Base-by-base conservation (phyloP, 2,329 filamentous ascomycete genomes). In the Emmonsiellopsis sp. region DNA sequence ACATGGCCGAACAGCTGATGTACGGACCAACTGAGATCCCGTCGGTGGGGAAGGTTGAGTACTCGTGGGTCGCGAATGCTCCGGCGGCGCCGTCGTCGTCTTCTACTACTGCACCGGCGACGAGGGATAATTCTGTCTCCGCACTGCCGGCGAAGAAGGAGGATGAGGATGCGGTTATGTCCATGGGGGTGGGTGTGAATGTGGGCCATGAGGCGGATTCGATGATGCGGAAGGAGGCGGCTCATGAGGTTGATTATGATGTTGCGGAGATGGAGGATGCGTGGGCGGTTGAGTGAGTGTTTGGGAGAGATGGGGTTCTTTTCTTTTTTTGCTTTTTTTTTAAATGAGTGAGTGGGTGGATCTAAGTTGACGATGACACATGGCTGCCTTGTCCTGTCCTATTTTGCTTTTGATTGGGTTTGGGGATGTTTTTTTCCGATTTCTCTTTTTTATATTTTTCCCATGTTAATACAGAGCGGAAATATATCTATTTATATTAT, bases 1-100 rank as follows among this genome's bases (percentile, higher is more conserved):
- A 70, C 58, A 70, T 78, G 47, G 81, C 78, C 4, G 80, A 84
- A 61, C 76, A 73, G 57, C 77, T 80, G 57, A 72, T 79, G 62
- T 72, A 73, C 54, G 67, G 74, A 7, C 61, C 72, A 0, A 65
- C 67, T 54, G 64, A 70, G 5, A 78, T 82, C 47, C 77, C 77
- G 1, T 70, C 73, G 2, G 69, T 81, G 6, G 78, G 77, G 32
- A 74, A 77, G 43, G 71, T 81, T 31, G 76, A 82, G 46, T 67
- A 82, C 42, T 68, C 71, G 2, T 84, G 81, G 81, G 66, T 78
- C n/a, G 65, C 72, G 37, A 71, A 71, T 32, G 9, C 7, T 37
- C 2, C 8, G 34, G 2, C 36, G 36, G 13, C 36, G 36, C 9
- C 36, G 36, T 37, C 32, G 21, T 65, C 65, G 1, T 60, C 66